Base-by-base conservation (phyloP, 2,329 filamentous ascomycete genomes). In the Aspergillus cejpii region DNA sequence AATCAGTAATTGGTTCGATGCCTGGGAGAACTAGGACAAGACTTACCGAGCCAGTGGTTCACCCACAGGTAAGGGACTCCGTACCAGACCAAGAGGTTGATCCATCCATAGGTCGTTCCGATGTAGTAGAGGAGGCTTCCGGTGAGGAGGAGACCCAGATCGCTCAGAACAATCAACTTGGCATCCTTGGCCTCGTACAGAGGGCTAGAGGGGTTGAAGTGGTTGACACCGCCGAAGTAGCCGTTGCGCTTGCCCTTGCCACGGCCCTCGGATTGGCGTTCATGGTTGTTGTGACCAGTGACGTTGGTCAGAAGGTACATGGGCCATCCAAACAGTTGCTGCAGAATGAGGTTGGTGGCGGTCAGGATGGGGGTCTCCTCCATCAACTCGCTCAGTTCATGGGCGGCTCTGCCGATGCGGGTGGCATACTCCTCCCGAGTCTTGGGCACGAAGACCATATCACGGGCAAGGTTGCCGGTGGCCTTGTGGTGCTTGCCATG, bases 401-500 rank as follows among this genome's bases (percentile, higher is more conserved):
- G 87, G 42, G 78, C 74, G 47, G 90, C 60, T 60, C 77, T 79
- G 61, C 89, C 87, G 48, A 91, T 67, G 47, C 85, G 84, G 49
- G 76, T 77, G 54, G 89, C 87, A 62, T 86, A 90, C 65, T 85
- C 73, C 55, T 92, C 81, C 47, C 90, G 84, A 44, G 89, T 95
- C 72, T 87, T 87, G 49, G 92, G 92, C n/a, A 97, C 77, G 67
- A 96, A 97, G 52, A 97, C 92, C 92, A 98, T 98, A 72, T 98
- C 92, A 57, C 91, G 87, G 73, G 94, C 89, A 73, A 98, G 83
- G 77, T 98, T 81, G 60, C 90, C 92, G 29, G 92, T 98, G 53
- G 90, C 89, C 80, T 97, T 97, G 85, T 98, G 92, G 77, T 98
- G 92, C 81, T 95, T 95, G 75, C 88, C 86, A 75, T 98, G 92